Evolutionary conservation across 495 filamentous ascomycete species (phyloP), one percentile per base, ranked within the genome.

Genomic region (Podospora bellae-mahoneyi): DNA sequence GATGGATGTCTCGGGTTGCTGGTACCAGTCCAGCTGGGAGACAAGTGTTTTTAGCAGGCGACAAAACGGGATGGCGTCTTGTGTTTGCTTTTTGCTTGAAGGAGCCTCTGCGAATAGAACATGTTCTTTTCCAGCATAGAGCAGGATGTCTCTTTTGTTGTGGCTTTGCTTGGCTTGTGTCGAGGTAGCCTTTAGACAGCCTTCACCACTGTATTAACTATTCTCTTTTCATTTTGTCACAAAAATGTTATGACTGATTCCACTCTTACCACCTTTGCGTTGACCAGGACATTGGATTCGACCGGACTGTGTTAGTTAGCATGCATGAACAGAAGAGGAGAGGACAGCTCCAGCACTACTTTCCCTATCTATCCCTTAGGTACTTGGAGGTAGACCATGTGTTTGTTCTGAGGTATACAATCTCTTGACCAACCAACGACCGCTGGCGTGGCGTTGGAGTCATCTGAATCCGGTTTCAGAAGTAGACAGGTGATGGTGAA

Each of bases 11-110:
- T 64, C 20, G 44, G 32, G 54, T 65, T 23, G 39, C 39, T 39
- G 34, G 67, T 55, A 62, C 28, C 64, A 62, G 68, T 62, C 64
- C 59, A 60, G 68, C 64, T 58, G 19, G 34, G 64, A 34, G 34
- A 53, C 23, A 48, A 57, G 18, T 20, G 26, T 39, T 30, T 60
- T 15, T 61, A 16, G 34, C 34, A 58, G 23, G 55, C 55, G 55
- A 58, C 18, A 23, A 58, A 58, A 58, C n/a, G 55, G 34, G 34
- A 57, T 23, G 54, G 54, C 54, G 54, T 57, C 54, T 57, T 57
- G 23, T 23, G 23, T 23, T 23, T 23, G 23, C 18, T 0, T n/a
- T 57, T 39, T 39, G 34, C 34, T 39, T 39, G 34, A 39, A 39
- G 34, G 34, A 39, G 34, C 34, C 34, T 39, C 34, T 39, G 34